These are phyloP conservation scores for Aureobasidium sp. DNA, from an alignment of 2,329 filamentous ascomycete species.

Conservation along the genomic window DNA sequence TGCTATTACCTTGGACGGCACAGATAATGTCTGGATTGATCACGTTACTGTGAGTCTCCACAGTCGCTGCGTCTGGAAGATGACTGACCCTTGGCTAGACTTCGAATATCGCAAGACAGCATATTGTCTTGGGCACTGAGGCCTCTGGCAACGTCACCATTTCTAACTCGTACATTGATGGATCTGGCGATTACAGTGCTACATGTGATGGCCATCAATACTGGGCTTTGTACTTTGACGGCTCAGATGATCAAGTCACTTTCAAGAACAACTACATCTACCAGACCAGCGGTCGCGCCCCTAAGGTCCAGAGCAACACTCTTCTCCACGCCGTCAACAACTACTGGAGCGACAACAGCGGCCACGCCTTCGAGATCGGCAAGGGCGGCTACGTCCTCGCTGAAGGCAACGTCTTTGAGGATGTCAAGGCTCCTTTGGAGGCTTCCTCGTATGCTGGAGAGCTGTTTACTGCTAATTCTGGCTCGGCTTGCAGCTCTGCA, in stretches of 20 bases:
- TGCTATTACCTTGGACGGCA: slow-evolving; percentile 27
- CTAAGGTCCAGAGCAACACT: slow-evolving; percentile 47
- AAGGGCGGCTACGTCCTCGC: slow-evolving; percentile 37
- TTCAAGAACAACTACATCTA: slow-evolving; percentile 54
- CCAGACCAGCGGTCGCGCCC: slow-evolving; percentile 46
- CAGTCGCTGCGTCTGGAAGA: not conserved
- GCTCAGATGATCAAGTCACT: slow-evolving; percentile 47
- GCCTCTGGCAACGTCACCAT: slow-evolving; percentile 49
- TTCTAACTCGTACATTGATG: slow-evolving; percentile 53
- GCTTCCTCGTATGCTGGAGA: slow-evolving; percentile 24
- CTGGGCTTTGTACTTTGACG: slow-evolving; percentile 51
- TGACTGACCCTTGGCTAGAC: slow-evolving; percentile 28
- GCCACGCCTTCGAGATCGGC: slow-evolving; percentile 46
- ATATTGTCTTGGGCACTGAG: slow-evolving; percentile 49
- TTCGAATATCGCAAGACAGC: slow-evolving; percentile 50
- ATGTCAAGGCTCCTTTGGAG: slow-evolving; percentile 37
- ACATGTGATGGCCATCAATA: slow-evolving; percentile 52
- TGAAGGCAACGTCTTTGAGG: slow-evolving; percentile 30
- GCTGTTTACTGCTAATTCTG: slow-evolving; percentile 30
- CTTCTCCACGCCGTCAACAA: slow-evolving; percentile 53
- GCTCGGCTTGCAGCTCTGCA: slow-evolving; percentile 33
- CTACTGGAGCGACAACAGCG: slow-evolving; percentile 44
- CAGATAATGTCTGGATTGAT: slow-evolving; percentile 30
- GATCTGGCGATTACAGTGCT: slow-evolving; percentile 44
- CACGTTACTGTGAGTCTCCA: slow-evolving; percentile 20